Evolutionary conservation across 495 filamentous ascomycete species (phyloP).

Genomic region (Collariella sp.): DNA sequence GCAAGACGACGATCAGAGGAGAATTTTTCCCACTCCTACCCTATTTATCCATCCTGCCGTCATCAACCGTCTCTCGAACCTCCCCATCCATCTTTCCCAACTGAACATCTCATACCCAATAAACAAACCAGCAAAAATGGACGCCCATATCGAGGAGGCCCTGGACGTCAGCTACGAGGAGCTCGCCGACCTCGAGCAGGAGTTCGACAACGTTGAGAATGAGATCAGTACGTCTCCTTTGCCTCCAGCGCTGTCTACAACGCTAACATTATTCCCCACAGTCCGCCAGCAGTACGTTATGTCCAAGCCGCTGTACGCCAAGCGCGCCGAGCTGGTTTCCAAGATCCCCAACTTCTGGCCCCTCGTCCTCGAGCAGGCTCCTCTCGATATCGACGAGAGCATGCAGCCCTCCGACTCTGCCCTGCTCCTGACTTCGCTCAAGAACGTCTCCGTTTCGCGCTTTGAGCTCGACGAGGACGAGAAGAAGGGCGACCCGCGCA

Average conservation of each 20-base stretch:
- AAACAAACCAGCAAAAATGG: slow-evolving; percentile 22
- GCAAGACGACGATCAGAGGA: neutral
- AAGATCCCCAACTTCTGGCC: slow-evolving; percentile 81
- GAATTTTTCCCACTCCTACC: slow-evolving; percentile 4
- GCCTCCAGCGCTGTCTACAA: neutral
- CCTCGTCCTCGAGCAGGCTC: slow-evolving; percentile 74
- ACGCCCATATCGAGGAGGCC: slow-evolving; percentile 34
- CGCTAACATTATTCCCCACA: slow-evolving; percentile 18
- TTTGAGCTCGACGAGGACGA: slow-evolving; percentile 59
- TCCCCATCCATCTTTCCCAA: neutral
- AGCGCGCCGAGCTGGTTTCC: slow-evolving; percentile 57
- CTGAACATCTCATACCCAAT: neutral
- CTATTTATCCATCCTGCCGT: neutral
- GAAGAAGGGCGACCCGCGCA: slow-evolving; percentile 54
- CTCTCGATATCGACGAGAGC: slow-evolving; percentile 72
- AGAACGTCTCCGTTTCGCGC: slow-evolving; percentile 55
- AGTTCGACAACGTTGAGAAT: slow-evolving; percentile 61
- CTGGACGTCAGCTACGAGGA: slow-evolving; percentile 46
- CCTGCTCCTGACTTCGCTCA: slow-evolving; percentile 54
- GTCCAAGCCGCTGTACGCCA: slow-evolving; percentile 55
- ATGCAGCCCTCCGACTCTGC: slow-evolving; percentile 69
- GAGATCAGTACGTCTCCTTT: slow-evolving; percentile 52
- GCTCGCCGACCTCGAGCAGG: slow-evolving; percentile 55
- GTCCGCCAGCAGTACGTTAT: slow-evolving; percentile 50
- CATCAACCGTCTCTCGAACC: neutral